A percentile compares a stretch with the other conserved stretches of the same genome.
phyloP scores from a whole-genome alignment of 805 yeast species.

The Hanseniaspora lindneri region DNA sequence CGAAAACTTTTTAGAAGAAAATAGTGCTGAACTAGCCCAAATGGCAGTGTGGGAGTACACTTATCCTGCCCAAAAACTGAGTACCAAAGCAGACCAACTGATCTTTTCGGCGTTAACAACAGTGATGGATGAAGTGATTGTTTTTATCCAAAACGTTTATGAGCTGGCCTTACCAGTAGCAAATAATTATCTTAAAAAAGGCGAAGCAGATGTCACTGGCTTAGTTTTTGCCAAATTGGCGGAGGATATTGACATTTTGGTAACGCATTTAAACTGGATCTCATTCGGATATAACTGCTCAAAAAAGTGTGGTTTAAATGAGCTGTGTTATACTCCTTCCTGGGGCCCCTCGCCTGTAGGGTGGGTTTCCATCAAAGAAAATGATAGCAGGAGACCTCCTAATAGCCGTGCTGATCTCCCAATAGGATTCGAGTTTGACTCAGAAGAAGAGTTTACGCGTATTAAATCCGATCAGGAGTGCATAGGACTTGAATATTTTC shows the following conservation, averaged over 20 bases:
- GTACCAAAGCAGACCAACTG: conserved; percentile 34
- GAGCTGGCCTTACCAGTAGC: conserved; percentile 24
- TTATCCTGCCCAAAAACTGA: conserved; percentile 33
- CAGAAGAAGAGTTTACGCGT: conserved; percentile 17
- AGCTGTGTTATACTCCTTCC: conserved; percentile 45
- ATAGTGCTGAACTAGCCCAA: conserved; percentile 23
- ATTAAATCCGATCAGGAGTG: conserved; percentile 19
- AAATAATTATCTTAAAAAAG: conserved; percentile 22
- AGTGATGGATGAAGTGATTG: conserved; percentile 33
- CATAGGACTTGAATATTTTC: conserved; percentile 2
- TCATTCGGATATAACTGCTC: conserved; percentile 34
- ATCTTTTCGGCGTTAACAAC: conserved; percentile 39
- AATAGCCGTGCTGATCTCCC: too few species aligned
- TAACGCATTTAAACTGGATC: conserved; percentile 33
- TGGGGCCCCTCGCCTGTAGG: conserved; percentile 51
- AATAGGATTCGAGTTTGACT: conserved; percentile 11
- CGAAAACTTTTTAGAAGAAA: conserved; percentile 18
- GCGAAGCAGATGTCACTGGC: conserved; percentile 17
- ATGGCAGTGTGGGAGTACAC: conserved; percentile 38
- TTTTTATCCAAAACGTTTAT: conserved; percentile 31
- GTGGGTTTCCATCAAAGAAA: conserved; percentile 26
- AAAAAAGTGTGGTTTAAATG: conserved; percentile 35
- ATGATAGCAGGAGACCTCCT: neutral
- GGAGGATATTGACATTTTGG: conserved; percentile 18
- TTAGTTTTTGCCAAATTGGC: conserved; percentile 18